Conservation (phyloP, 1,284 basidiomycete genomes). For the Exobasidium rhododendri region DNA sequence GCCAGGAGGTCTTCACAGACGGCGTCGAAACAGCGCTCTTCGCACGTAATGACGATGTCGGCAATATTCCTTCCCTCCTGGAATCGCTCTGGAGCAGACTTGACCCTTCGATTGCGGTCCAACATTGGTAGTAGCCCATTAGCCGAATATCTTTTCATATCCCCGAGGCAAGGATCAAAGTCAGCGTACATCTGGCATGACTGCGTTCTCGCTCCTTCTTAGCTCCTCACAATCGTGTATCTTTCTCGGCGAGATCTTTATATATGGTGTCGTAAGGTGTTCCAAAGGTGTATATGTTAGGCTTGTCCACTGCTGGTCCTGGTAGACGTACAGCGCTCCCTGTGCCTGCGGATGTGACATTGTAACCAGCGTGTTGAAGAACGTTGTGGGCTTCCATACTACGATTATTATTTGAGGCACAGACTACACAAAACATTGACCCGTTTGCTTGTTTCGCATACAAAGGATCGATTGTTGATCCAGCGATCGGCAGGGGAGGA, state of each 20-base stretch:
- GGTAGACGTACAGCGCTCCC: conserved; percentile 95
- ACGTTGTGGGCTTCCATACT: conserved; percentile 98
- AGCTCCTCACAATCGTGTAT: conserved; percentile 74
- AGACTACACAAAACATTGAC: conserved; percentile 86
- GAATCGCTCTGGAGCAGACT: conserved; percentile 92
- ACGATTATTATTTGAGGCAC: conserved; percentile 89
- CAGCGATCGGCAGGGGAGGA: conserved; percentile 1
- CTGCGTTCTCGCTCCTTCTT: too few relatives aligned
- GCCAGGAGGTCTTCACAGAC: conserved; percentile 92
- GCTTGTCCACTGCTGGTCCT: conserved; percentile 92
- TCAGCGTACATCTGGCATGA: background rate
- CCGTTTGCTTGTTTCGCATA: background rate
- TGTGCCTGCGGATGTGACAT: conserved; percentile 90
- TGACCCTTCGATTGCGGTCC: conserved; percentile 89
- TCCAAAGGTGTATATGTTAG: conserved; percentile 94
- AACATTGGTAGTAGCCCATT: conserved; percentile 97
- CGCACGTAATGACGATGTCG: conserved; percentile 97
- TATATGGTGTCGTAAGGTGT: conserved; percentile 98
- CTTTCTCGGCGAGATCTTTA: conserved; percentile 83
- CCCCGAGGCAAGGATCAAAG: background rate
- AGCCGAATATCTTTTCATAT: conserved; percentile 63
- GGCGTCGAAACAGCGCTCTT: conserved; percentile 96
- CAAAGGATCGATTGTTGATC: background rate
- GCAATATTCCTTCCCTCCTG: conserved; percentile 82
- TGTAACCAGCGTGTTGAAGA: conserved; percentile 73